Percentiles rank a stretch among this genome's conserved stretches.
Evolutionary conservation across 2,329 filamentous ascomycete species (phyloP).

Genomic region (Domatiomyces catenatus): DNA sequence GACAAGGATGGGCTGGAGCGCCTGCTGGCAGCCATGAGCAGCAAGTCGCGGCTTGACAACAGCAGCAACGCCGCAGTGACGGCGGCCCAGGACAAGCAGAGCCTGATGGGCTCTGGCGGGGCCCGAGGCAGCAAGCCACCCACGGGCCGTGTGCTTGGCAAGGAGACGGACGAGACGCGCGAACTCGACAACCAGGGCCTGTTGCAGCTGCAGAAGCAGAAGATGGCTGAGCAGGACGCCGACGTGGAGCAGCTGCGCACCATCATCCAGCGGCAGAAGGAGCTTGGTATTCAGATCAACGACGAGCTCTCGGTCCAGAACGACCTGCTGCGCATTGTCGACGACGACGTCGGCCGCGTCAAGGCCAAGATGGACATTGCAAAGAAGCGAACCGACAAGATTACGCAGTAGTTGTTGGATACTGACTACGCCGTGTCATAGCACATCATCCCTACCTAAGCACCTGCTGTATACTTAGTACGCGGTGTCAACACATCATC

Average conservation of each 20-base stretch:
- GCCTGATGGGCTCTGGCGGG: conserved; percentile 22
- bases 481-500: not conserved
- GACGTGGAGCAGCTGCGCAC: conserved; percentile 44
- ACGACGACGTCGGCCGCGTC: conserved; percentile 40
- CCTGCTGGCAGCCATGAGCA: conserved; percentile 43
- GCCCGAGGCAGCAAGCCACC: conserved; percentile 18
- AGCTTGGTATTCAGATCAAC: conserved; percentile 48
- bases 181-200: conserved; percentile 51
- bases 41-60: conserved; percentile 32
- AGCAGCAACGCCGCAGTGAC: conserved; percentile 25
- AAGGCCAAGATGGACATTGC: conserved; percentile 33
- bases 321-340: conserved; percentile 42
- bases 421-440: no score
- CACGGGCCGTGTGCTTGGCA: conserved; percentile 34
- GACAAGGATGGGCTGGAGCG: conserved; percentile 48
- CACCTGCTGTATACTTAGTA: no score
- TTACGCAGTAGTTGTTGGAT: conserved; percentile 10
- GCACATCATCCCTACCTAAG: no score
- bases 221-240: conserved; percentile 46
- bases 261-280: conserved; percentile 43
- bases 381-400: conserved; percentile 32
- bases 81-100: conserved; percentile 31
- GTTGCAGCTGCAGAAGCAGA: conserved; percentile 45
- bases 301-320: conserved; percentile 48
- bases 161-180: conserved; percentile 46